Conservation (phyloP, 768 basidiomycete genomes). For the Chalciporus piperatus region DNA sequence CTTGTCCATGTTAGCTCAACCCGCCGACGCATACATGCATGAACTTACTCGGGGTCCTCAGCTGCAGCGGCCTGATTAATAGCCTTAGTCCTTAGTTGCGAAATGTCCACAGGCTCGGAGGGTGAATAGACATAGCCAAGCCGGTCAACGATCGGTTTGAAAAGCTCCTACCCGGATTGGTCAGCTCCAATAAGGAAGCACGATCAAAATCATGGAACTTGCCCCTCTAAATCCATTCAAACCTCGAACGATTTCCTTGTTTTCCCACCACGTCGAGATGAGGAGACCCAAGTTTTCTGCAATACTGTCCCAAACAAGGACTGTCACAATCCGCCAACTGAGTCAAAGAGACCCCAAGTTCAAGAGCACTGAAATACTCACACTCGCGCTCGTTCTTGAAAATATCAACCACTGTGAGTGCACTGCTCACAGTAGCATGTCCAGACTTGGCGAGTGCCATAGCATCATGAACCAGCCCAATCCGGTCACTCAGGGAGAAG, state of each 20-base stretch:
- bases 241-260: conserved; percentile 48
- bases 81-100: conserved; percentile 72
- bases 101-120: conserved; percentile 63
- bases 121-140: conserved; percentile 75
- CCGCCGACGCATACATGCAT: not conserved
- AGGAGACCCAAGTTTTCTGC: conserved; percentile 52
- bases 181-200: not conserved
- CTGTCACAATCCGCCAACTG: conserved; percentile 37
- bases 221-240: conserved; percentile 64
- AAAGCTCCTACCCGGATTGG: conserved; percentile 45
- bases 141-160: conserved; percentile 71
- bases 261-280: conserved; percentile 80
- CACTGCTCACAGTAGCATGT: conserved; percentile 69
- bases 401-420: conserved; percentile 67
- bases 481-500: conserved; percentile 82
- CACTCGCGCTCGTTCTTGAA: conserved; percentile 77
- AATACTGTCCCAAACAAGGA: conserved; percentile 80
- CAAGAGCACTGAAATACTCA: conserved; percentile 32
- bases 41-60: conserved; percentile 40
- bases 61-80: conserved; percentile 54
- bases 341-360: not conserved
- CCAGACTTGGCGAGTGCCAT: conserved; percentile 81
- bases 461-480: conserved; percentile 85
- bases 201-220: conserved; percentile 17
- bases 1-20: conserved; percentile 35